These are phyloP conservation scores for Diospyros lotus DNA, from an alignment of 148 eudicot species.

Conservation along the genomic window DNA sequence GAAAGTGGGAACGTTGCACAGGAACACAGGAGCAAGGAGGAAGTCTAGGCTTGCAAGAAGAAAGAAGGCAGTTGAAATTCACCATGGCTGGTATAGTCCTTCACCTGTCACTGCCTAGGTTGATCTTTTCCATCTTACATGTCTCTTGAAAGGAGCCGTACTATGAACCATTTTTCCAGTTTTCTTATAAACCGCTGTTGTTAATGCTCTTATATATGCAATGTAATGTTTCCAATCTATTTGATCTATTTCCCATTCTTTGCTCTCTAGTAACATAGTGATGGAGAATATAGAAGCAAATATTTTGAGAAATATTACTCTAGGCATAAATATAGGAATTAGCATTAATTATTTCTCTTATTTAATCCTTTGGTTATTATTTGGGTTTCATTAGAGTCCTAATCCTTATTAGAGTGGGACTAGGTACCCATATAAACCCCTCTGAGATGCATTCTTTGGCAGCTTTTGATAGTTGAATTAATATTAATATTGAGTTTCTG, in stretches of 20 bases:
- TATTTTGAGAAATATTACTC: no score
- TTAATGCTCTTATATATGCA: neutral
- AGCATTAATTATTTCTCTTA: no score
- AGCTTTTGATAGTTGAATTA: no score
- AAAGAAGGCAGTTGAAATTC: constrained; percentile 76
- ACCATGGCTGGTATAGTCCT: constrained; percentile 86
- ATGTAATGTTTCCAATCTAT: neutral
- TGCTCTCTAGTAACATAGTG: neutral
- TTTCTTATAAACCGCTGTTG: neutral
- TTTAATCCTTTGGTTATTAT: no score
- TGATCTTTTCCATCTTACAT: neutral
- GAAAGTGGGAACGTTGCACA: constrained; percentile 66
- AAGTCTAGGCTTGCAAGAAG: constrained; percentile 85
- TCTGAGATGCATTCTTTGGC: no score
- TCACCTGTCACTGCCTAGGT: constrained; percentile 17
- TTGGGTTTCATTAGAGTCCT: no score
- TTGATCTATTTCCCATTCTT: neutral
- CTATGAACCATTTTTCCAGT: neutral
- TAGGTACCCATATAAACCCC: no score
- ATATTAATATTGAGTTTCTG: no score
- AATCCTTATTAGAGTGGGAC: no score
- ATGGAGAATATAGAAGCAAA: no score
- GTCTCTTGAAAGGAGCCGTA: neutral
- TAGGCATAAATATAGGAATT: no score
- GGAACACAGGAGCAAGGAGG: constrained; percentile 82